A percentile compares a stretch with the other conserved stretches of the same genome.
phyloP scores from a whole-genome alignment of 768 basidiomycete species.

The Russula griseocarnosa region DNA sequence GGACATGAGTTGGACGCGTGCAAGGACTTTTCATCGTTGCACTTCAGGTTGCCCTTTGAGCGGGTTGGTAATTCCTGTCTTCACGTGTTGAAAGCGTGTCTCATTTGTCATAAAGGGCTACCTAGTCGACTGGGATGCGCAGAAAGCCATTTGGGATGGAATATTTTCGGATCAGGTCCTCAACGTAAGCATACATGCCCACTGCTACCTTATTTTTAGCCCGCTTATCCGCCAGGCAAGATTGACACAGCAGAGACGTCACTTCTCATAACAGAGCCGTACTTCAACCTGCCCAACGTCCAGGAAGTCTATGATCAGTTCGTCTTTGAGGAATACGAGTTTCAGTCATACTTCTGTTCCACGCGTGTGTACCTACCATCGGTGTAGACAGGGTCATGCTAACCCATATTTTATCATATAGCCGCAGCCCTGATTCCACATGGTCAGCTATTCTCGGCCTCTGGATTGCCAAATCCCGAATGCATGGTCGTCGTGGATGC shows the following conservation, averaged over 20 bases:
- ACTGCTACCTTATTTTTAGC: conserved; percentile 22
- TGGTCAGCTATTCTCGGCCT: conserved; percentile 61
- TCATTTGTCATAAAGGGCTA: conserved; percentile 61
- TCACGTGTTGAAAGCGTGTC: conserved; percentile 24
- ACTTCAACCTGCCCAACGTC: conserved; percentile 88
- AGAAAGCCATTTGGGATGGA: conserved; percentile 93
- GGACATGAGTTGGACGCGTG: conserved; percentile 81
- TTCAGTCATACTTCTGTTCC: conserved; percentile 72
- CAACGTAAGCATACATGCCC: conserved; percentile 44
- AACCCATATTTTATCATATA: conserved; percentile 33
- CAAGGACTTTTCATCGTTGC: conserved; percentile 73
- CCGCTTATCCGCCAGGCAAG: conserved; percentile 39
- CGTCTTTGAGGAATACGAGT: conserved; percentile 95
- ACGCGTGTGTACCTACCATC: conserved; percentile 55
- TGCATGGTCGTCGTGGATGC: conserved; percentile 83
- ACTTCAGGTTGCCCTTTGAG: conserved; percentile 83
- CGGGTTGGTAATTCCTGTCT: conserved; percentile 49
- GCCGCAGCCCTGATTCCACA: conserved; percentile 77
- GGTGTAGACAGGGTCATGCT: conserved; percentile 28
- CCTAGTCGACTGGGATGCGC: conserved; percentile 90
- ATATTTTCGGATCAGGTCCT: conserved; percentile 71
- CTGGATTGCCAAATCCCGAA: conserved; percentile 54
- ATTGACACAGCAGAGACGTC: conserved; percentile 68
- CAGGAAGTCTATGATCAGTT: conserved; percentile 94
- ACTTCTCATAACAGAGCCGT: conserved; percentile 87